Base-by-base conservation (phyloP, 139 green algal genomes). In the Helicosporidium sp. region DNA sequence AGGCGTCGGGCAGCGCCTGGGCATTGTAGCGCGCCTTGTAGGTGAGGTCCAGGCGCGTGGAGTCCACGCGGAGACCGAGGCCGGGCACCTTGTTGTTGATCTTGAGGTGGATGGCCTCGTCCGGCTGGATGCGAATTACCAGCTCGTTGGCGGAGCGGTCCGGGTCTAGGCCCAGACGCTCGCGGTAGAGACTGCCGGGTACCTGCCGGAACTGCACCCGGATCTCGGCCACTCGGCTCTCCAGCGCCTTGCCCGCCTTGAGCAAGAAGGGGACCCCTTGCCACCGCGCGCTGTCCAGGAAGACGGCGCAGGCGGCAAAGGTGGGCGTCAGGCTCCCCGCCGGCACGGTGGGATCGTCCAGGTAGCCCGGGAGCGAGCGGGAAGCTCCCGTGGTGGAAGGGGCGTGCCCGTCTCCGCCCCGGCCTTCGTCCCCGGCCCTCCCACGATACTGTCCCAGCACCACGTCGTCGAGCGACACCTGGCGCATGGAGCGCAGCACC, bases 21-120 rank as follows among this genome's bases (percentile, higher is more conserved):
- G 50, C 39, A 24, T 64, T 40, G 46, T 76, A 77, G 19, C 51
- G 51, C 6, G 61, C 39, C 41, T 73, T 69, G 72, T 97, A 99
- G 27, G 78, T 72, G 29, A 99, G 76, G 75, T 99, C 83, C 33
- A 99, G 76, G 25, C 77, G 74, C 16, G 70, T 91, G 27, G 67
- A 72, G 58, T 94, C 87, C 26, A 99, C 66, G 13, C 67, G 67
- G 61, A 97, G 52, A 22, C 89, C 89, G 33, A 99, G 66, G 15
- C 90, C 90, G n/a, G 90, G 90, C 24, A 96, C 68, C 79, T 99
- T 99, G 80, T 94, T 97, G 74, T 94, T 97, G 68, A 99, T 84
- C 62, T 94, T 94, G 33, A 99, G 63, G 68, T 96, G 96, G 58
- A 99, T 96, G 18, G 70, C 69, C 70, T 99, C 90, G 52, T 96